Percentiles rank a stretch among this genome's conserved stretches.
These are phyloP conservation scores for Aaosphaeria arxii DNA, from an alignment of 2,329 filamentous ascomycete species.

Conservation along the genomic window DNA sequence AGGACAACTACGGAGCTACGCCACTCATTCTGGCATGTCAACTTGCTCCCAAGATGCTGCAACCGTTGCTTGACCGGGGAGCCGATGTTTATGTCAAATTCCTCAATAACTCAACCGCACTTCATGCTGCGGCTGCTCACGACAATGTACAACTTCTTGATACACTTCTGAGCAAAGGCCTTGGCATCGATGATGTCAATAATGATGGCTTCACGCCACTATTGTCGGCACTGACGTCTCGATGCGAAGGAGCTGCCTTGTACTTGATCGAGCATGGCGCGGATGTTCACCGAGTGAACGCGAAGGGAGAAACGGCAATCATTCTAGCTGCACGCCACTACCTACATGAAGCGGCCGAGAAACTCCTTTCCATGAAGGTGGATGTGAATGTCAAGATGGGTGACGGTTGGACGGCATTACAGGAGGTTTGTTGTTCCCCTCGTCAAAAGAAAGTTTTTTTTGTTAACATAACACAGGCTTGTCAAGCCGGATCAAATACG, in stretches of 20 bases:
- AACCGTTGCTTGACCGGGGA: conserved; percentile 71
- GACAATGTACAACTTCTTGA: conserved; percentile 7
- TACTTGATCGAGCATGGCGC: conserved; percentile 10
- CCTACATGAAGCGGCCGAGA: background rate
- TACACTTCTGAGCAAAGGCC: conserved; percentile 4
- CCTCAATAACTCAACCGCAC: conserved; percentile 4
- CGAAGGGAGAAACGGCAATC: conserved; percentile 7
- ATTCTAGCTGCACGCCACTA: conserved; percentile 8
- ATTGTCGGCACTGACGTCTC: conserved; percentile 8
- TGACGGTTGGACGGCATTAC: conserved; percentile 10
- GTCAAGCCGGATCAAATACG: conserved; percentile 4
- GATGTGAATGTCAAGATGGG: conserved; percentile 7
- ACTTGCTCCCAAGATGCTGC: conserved; percentile 43
- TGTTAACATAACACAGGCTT: conserved; percentile 5
- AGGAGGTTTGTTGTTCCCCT: conserved; percentile 4
- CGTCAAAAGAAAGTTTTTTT: background rate
- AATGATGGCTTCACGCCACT: background rate
- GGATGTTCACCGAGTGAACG: conserved; percentile 1
- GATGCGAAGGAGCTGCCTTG: conserved; percentile 9
- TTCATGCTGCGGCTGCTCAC: conserved; percentile 13
- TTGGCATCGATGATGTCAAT: conserved; percentile 10
- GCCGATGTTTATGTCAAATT: conserved; percentile 4
- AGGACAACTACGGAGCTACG: conserved; percentile 12
- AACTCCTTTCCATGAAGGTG: conserved; percentile 2
- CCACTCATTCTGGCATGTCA: conserved; percentile 15